phyloP scores from a whole-genome alignment of 768 basidiomycete genomes.

The Xanthoconium stramineum region DNA sequence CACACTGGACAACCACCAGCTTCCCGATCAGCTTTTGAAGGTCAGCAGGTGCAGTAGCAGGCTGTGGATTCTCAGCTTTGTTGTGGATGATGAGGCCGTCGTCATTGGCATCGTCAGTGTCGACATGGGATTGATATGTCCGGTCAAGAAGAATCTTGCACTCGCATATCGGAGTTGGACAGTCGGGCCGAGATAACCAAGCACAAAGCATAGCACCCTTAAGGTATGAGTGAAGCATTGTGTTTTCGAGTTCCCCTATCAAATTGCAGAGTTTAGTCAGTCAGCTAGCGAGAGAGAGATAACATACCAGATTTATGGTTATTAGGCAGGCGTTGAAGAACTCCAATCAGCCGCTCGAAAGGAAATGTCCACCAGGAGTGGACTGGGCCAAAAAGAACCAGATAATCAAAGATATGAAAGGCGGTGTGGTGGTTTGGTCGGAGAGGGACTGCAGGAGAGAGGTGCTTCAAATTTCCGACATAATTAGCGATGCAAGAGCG shows the following conservation, averaged over 20 bases:
- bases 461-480: slow-evolving; percentile 8
- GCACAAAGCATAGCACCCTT: slow-evolving; percentile 9
- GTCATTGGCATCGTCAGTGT: background rate
- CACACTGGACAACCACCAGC: background rate
- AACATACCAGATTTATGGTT: slow-evolving; percentile 39
- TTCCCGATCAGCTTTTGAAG: too few relatives aligned
- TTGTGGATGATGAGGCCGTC: background rate
- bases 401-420: slow-evolving; percentile 33
- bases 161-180: slow-evolving; percentile 11
- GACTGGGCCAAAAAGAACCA: slow-evolving; percentile 36
- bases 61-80: background rate
- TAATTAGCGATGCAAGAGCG: slow-evolving; percentile 14
- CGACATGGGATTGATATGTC: background rate
- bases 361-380: slow-evolving; percentile 31
- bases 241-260: slow-evolving; percentile 10
- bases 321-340: slow-evolving; percentile 16
- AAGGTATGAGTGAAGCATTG: slow-evolving; percentile 14
- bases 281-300: background rate
- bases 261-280: too few relatives aligned
- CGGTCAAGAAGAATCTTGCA: slow-evolving; percentile 21
- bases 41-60: background rate
- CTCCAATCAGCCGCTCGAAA: slow-evolving; percentile 22
- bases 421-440: slow-evolving; percentile 33
- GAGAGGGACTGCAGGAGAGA: slow-evolving; percentile 7
- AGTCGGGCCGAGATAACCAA: slow-evolving; percentile 19